phyloP scores from a whole-genome alignment of 139 green algal genomes.

The Eudorina sp. region DNA sequence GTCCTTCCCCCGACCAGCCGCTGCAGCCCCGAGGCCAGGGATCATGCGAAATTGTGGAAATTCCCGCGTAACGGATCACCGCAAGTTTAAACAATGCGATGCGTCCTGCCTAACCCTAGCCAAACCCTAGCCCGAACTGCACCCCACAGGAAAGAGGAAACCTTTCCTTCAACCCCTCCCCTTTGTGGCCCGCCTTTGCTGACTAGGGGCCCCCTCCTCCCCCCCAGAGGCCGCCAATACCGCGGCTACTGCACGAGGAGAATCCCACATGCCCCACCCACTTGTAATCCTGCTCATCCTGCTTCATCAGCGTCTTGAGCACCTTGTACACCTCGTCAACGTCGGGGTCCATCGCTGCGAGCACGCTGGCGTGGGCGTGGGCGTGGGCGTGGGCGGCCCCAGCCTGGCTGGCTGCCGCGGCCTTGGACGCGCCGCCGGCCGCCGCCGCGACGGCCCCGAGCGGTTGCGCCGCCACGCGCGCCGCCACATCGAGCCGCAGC shows the following conservation, averaged over 20 bases:
- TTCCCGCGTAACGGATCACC: too few relatives aligned
- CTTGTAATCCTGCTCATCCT: slow-evolving; percentile 66
- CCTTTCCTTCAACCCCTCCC: neutral
- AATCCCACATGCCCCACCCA: neutral
- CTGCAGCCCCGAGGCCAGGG: too few relatives aligned
- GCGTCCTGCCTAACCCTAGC: too few relatives aligned
- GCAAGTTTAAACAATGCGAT: too few relatives aligned
- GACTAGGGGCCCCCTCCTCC: neutral
- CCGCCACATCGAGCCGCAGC: neutral
- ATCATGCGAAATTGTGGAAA: too few relatives aligned
- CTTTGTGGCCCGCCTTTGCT: too few relatives aligned
- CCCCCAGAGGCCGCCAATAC: neutral
- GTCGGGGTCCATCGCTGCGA: neutral
- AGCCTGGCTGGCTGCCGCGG: too few relatives aligned
- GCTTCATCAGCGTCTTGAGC: slow-evolving; percentile 68
- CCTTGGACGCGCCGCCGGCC: too few relatives aligned
- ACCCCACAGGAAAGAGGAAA: too few relatives aligned
- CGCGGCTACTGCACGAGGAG: neutral
- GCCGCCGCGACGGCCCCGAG: neutral
- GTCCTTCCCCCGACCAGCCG: too few relatives aligned
- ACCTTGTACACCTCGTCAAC: slow-evolving; percentile 54
- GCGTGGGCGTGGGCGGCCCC: neutral
- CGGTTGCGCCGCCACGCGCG: neutral
- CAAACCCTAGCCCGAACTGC: too few relatives aligned
- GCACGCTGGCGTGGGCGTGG: neutral